Base-by-base conservation (phyloP, 768 basidiomycete species). In the Tylopilus sp. region DNA sequence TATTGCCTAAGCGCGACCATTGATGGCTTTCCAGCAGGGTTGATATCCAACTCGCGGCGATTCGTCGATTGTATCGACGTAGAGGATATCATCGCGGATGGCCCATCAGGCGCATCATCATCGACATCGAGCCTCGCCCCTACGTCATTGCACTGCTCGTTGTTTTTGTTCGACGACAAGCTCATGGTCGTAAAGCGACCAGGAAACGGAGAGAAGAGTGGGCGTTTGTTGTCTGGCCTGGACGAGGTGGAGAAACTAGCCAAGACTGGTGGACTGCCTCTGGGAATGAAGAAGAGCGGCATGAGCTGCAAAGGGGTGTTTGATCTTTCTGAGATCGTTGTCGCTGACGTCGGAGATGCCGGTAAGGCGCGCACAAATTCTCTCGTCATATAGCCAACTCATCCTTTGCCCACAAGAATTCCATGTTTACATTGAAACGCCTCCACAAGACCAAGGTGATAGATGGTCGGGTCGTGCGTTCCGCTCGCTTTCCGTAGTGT, bases 121-220 rank as follows among this genome's bases (percentile, higher is more conserved):
- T 69, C 66, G 9, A 61, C 76, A 30, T 71, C 74, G 12, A 75
- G 72, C 47, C 60, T 69, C 7, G 69, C 75, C 2, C 61, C 70
- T 1, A 77, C 72, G 2, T 73, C 79, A 1, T 77, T 95, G 17
- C 87, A 91, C 62, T 95, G 89, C 68, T 91, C 89, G 3, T 72
- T 99, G 25, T 89, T 98, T 67, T 76, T 99, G 41, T 98, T 99
- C 65, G 89, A 94, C 56, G 95, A 99, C 71, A 91, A 91, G 62
- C 74, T 99, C 20, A 78, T 98, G 66, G 83, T 99, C 53, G 88
- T 85, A 42, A 98, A 98, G 71, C 80, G 97, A 23, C 89, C 79
- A 39, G 82, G 73, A 28, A 87, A 77, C 62, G 85, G 82, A 38
- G 91, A 88, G 67, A 93, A 81, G 70, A 78, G 80, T 39, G 92